A percentile compares a stretch with the other conserved stretches of the same genome.
Conservation (phyloP, 345 rosid species). For the Corchorus olitorius region DNA sequence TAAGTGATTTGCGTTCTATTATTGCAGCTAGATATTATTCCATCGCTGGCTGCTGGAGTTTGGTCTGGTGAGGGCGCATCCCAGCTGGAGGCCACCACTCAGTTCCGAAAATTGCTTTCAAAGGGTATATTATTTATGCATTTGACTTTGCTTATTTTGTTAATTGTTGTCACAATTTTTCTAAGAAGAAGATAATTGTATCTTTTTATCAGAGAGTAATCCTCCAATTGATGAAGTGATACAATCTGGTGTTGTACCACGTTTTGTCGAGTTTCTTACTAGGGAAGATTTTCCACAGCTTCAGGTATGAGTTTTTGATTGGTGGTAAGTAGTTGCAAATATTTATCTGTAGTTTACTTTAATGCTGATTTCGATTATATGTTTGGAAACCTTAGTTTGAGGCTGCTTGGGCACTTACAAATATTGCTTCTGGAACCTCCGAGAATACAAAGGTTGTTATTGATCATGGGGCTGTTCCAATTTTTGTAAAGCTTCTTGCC, state of each 20-base stretch:
- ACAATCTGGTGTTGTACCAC: constrained; percentile 75
- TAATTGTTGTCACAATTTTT: not conserved
- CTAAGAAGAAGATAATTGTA: not conserved
- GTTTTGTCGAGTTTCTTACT: constrained; percentile 85
- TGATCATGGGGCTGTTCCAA: constrained; percentile 78
- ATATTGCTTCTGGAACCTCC: constrained; percentile 94
- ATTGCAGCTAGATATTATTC: constrained; percentile 78
- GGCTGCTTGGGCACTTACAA: constrained; percentile 95
- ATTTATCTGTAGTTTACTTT: not conserved
- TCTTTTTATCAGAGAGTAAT: constrained; percentile 54
- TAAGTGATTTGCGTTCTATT: not conserved
- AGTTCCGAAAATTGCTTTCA: constrained; percentile 83
- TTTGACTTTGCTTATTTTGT: not conserved
- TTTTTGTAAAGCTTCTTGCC: constrained; percentile 74
- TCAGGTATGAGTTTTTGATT: constrained; percentile 49
- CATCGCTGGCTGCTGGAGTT: constrained; percentile 67
- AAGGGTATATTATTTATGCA: constrained; percentile 46
- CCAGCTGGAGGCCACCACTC: constrained; percentile 87
- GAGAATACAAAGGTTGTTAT: constrained; percentile 85
- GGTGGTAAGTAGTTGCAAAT: not conserved
- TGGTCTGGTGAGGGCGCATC: constrained; percentile 51
- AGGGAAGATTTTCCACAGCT: constrained; percentile 77
- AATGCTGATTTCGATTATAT: constrained; percentile 1
- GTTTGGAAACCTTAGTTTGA: constrained; percentile 55
- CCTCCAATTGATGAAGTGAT: constrained; percentile 92